These are phyloP conservation scores for Cercospora zeina DNA, from an alignment of 2,329 filamentous ascomycete species.

Conservation along the genomic window DNA sequence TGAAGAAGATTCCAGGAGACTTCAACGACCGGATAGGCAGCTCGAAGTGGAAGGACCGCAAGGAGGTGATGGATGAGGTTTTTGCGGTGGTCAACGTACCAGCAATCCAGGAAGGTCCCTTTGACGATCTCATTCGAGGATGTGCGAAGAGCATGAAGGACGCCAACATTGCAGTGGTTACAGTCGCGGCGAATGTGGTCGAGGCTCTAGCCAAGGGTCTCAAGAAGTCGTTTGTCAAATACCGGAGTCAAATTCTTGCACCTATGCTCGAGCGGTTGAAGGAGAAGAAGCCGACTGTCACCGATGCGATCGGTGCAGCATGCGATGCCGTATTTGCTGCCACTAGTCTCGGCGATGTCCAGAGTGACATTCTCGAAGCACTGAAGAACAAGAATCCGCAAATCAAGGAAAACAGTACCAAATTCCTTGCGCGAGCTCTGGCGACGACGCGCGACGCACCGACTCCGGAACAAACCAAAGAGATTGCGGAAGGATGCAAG, in stretches of 20 bases:
- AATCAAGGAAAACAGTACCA: slow-evolving; percentile 92
- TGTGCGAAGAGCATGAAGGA: slow-evolving; percentile 99
- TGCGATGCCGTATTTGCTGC: slow-evolving; percentile 69
- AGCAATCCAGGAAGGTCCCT: slow-evolving; percentile 86
- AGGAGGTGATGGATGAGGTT: slow-evolving; percentile 85
- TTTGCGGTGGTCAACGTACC: slow-evolving; percentile 77
- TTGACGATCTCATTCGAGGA: slow-evolving; percentile 76
- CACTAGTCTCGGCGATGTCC: slow-evolving; percentile 75
- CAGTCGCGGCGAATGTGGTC: slow-evolving; percentile 87
- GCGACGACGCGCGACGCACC: slow-evolving; percentile 82
- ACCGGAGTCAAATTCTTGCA: slow-evolving; percentile 75
- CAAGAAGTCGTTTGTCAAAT: slow-evolving; percentile 73
- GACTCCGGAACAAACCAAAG: slow-evolving; percentile 75
- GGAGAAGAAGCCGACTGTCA: slow-evolving; percentile 89
- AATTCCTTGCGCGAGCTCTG: slow-evolving; percentile 86
- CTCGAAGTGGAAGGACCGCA: slow-evolving; percentile 97
- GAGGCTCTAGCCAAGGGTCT: slow-evolving; percentile 86
- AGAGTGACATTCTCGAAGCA: slow-evolving; percentile 87
- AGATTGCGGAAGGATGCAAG: slow-evolving; percentile 83
- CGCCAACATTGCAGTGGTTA: slow-evolving; percentile 93
- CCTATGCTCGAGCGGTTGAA: slow-evolving; percentile 95
- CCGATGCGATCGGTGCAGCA: slow-evolving; percentile 83
- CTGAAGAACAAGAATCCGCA: slow-evolving; percentile 95
- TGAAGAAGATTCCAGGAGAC: slow-evolving; percentile 76
- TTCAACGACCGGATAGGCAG: slow-evolving; percentile 83